Percentiles rank a stretch among this genome's conserved stretches.
Evolutionary conservation across 2,329 filamentous ascomycete species (phyloP).

Genomic region (Diaporthe ampelina): DNA sequence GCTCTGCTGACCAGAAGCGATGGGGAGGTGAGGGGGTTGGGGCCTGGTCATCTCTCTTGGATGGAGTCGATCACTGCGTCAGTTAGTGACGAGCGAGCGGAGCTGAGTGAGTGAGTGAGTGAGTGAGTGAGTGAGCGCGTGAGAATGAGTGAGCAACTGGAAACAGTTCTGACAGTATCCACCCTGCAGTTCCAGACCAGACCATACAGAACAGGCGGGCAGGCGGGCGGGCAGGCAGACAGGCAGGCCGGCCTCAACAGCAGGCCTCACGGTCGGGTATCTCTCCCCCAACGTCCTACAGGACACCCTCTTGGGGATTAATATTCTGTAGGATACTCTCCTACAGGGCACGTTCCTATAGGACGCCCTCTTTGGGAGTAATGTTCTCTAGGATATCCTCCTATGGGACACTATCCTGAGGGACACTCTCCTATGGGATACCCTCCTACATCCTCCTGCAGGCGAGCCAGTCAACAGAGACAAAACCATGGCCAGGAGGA

Average conservation of each 20-base stretch:
- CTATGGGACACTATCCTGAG: no score
- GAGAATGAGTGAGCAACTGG: background rate
- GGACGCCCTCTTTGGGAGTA: no score
- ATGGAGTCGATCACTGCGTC: constrained; percentile 14
- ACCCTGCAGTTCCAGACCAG: background rate
- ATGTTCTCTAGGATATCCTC: no score
- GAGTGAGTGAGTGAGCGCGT: background rate
- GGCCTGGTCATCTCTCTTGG: background rate
- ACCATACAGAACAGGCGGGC: background rate
- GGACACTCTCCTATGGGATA: no score
- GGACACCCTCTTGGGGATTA: no score
- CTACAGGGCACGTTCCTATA: no score
- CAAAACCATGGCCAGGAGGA: background rate
- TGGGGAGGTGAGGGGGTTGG: no score
- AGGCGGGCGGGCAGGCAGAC: no score
- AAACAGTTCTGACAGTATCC: constrained; percentile 3
- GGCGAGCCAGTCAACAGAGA: background rate
- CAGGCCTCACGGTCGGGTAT: background rate
- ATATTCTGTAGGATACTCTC: no score
- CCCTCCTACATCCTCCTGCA: background rate
- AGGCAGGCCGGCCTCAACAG: background rate
- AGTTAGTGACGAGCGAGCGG: background rate
- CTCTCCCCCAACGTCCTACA: no score
- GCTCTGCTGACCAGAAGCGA: constrained; percentile 27
- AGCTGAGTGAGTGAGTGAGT: background rate